Evolutionary conservation across 768 basidiomycete genomes (phyloP), one percentile per base, ranked within the genome.

Genomic region (Leccinum broughii): DNA sequence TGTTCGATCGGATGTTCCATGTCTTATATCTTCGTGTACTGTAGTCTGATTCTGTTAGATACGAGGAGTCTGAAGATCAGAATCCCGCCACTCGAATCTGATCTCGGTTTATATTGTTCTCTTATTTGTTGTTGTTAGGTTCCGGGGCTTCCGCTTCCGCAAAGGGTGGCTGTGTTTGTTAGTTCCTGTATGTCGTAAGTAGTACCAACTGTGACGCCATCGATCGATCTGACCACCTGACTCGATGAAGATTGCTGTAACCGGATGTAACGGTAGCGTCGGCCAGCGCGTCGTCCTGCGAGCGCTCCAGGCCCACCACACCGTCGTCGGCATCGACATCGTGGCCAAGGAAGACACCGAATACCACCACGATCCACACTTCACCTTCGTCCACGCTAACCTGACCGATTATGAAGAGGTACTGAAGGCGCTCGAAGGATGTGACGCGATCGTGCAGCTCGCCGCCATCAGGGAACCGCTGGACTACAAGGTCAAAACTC

Each of bases 181-280:
- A 30, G 9, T 30, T 26, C 26, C 30, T 30, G 30, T 30, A 9
- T 30, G 30, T 30, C 0, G 30, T 30, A 30, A 30, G 30, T n/a
- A n/a, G n/a, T 30, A 30, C 30, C 30, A 30, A 9, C 9, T 9
- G 30, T 30, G 30, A 30, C 30, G 30, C 30, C 30, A 30, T 30
- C 30, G 30, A n/a, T n/a, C n/a, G n/a, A 30, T 30, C 30, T 30
- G 30, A 30, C 30, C 30, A 3, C 30, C 30, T 30, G 30, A 30
- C 46, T 13, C 3, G 54, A 84, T 84, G 83, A 85, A 78, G 64
- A 75, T 88, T 56, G 82, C 78, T 20, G 68, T 89, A 13, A 85
- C 86, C 37, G 86, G 87, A 39, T 85, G 82, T 68, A 85, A 83
- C 62, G 87, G 86, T 13, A 63, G 66, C 37, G 80, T 89, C 13